These are phyloP conservation scores for Glycyrrhiza uralensis DNA, from an alignment of 306 rosid species.

Conservation along the genomic window DNA sequence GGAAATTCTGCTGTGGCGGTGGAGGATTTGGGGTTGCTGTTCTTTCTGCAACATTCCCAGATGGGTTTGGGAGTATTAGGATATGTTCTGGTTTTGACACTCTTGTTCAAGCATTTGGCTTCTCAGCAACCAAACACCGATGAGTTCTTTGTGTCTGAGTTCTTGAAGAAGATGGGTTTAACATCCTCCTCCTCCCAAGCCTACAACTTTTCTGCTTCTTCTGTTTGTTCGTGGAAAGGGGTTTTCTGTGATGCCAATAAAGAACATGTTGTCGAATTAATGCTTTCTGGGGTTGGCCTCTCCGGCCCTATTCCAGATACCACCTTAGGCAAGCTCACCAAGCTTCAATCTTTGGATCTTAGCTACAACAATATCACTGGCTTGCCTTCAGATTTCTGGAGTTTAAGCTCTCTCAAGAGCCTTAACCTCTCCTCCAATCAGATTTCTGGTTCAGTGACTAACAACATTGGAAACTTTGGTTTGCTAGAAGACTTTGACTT, in stretches of 20 bases:
- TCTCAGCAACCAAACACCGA: constrained; percentile 88
- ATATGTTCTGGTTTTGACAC: constrained; percentile 55
- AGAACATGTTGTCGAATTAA: constrained; percentile 45
- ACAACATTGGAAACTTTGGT: constrained; percentile 84
- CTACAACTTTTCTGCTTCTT: constrained; percentile 58
- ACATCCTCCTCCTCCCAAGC: constrained; percentile 35
- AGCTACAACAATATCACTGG: constrained; percentile 74
- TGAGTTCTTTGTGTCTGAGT: constrained; percentile 66
- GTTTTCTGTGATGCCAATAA: constrained; percentile 59
- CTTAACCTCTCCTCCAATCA: constrained; percentile 70
- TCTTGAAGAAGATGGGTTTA: constrained; percentile 54
- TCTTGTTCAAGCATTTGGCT: constrained; percentile 61
- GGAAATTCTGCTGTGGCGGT: constrained; percentile 10
- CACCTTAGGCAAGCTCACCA: constrained; percentile 77
- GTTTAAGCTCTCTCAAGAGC: constrained; percentile 63
- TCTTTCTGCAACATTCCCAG: constrained; percentile 15
- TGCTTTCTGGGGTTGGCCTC: constrained; percentile 57
- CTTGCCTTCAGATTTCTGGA: constrained; percentile 92
- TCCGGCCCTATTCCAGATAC: constrained; percentile 77
- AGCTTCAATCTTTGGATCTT: constrained; percentile 73
- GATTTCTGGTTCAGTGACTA: constrained; percentile 78
- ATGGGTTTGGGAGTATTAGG: constrained; percentile 73
- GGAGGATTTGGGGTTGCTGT: constrained; percentile 32
- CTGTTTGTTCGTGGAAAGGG: constrained; percentile 80
- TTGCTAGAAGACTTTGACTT: constrained; percentile 68